Evolutionary conservation across 129 eudicot genomes (phyloP).

Genomic region (Gnaphalium uliginosum): DNA sequence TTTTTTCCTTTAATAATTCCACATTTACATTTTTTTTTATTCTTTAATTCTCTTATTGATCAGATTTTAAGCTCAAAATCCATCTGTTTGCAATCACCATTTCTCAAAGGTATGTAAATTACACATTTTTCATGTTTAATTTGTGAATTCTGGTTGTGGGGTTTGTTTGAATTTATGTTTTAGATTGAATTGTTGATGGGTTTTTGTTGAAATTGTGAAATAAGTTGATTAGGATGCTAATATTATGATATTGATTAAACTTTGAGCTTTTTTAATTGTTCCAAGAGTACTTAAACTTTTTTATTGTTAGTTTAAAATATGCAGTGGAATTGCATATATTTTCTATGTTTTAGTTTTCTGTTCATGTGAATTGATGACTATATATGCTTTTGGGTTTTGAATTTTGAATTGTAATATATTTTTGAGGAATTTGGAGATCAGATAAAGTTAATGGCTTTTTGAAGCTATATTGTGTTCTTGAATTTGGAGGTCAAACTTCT

Average conservation of each 20-base stretch:
- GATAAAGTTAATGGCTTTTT: slow-evolving; percentile 11
- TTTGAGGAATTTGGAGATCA: not conserved
- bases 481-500: slow-evolving; percentile 8
- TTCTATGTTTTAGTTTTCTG: not conserved
- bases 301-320: not conserved
- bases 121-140: not conserved
- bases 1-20: slow-evolving; percentile 17
- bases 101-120: slow-evolving; percentile 24
- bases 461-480: slow-evolving; percentile 9
- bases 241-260: not conserved
- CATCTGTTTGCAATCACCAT: slow-evolving; percentile 19
- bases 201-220: slow-evolving; percentile 12
- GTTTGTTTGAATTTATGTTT: slow-evolving; percentile 8
- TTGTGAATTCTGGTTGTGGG: slow-evolving; percentile 14
- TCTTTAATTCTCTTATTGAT: slow-evolving; percentile 19
- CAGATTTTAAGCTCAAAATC: not conserved
- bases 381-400: not conserved
- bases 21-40: slow-evolving; percentile 20
- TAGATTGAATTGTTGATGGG: slow-evolving; percentile 11
- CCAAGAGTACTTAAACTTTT: no score
- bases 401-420: not conserved
- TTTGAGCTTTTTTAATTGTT: no score
- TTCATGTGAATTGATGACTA: slow-evolving; percentile 7
- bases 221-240: slow-evolving; percentile 1
- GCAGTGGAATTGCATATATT: not conserved